A percentile compares a stretch with the other conserved stretches of the same genome.
phyloP scores from a whole-genome alignment of 306 rosid species.

The Betula pendula region DNA sequence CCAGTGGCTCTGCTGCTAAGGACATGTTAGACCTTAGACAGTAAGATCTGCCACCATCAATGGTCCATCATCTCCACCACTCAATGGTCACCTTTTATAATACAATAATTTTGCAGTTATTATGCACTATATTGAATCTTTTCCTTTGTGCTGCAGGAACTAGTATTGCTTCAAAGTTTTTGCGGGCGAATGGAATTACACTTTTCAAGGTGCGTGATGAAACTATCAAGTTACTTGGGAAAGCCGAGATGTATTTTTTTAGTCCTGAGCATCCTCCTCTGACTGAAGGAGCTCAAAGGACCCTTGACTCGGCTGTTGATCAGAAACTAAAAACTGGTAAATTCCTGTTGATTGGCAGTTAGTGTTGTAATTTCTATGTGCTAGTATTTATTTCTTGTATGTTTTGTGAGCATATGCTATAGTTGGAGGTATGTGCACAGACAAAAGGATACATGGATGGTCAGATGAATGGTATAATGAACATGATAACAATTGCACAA shows the following conservation, averaged over 20 bases:
- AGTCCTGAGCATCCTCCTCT: constrained; percentile 68
- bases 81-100: not conserved
- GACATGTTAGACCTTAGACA: not conserved
- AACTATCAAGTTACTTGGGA: constrained; percentile 53
- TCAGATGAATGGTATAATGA: not conserved
- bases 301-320: constrained; percentile 76
- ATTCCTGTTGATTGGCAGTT: constrained; percentile 22
- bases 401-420: not conserved
- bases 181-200: constrained; percentile 61
- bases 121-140: constrained; percentile 17
- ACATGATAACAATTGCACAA: not conserved
- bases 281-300: constrained; percentile 68
- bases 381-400: not conserved
- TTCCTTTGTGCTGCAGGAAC: constrained; percentile 50
- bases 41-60: not conserved
- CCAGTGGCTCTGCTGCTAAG: not conserved
- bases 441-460: not conserved
- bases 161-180: constrained; percentile 53
- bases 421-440: not conserved
- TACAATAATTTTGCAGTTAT: not conserved
- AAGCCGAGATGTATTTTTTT: constrained; percentile 40
- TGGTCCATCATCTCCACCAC: not conserved
- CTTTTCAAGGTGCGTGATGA: constrained; percentile 68
- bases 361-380: not conserved
- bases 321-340: constrained; percentile 58